Base-by-base conservation (phyloP, 2,329 filamentous ascomycete species). In the Ophidiomyces ophidiicola region DNA sequence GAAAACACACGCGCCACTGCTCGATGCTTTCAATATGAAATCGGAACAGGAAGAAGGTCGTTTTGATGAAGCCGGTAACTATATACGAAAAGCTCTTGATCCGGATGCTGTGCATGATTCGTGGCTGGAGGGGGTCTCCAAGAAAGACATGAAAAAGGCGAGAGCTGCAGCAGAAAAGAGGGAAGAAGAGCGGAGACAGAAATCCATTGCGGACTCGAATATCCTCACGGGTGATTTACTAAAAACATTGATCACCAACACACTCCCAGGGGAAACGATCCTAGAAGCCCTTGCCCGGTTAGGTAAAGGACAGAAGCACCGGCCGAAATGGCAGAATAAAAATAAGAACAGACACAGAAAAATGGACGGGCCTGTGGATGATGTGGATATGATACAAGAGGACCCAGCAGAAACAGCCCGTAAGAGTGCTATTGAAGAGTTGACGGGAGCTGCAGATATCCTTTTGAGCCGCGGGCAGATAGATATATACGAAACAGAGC, bases 21-120 rank as follows among this genome's bases (percentile, higher is more conserved):
- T 98, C 4, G 90, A 96, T 59, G 88, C 88, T 2, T 98, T 98
- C 70, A 96, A 98, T 55, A 82, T 98, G 70, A 78, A 76, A 43
- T 67, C 74, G 8, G 90, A 98, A 59, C 79, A 92, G 58, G 86
- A 96, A 54, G 88, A 96, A 50, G 90, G 90, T 1, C 73, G 78
- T 7, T 98, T 94, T 53, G 90, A 98, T 56, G 82, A 90, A 50
- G 68, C 78, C 1, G 88, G 88, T 6, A 98, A 96, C 59, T 98
- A 78, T 57, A 76, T 98, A 31, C 77, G 90, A 41, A 92, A 92
- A 59, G 87, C 87, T 0, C 74, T 66, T 6, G 90, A 98, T 52
- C 84, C 85, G 0, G 86, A 96, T 50, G 84, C 87, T 0, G 75
- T 82, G 17, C 86, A 98, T 58, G 90, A 98, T 62, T 74, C 73